Base-by-base conservation (phyloP, 441 rosid genomes). In the Breynia disticha region DNA sequence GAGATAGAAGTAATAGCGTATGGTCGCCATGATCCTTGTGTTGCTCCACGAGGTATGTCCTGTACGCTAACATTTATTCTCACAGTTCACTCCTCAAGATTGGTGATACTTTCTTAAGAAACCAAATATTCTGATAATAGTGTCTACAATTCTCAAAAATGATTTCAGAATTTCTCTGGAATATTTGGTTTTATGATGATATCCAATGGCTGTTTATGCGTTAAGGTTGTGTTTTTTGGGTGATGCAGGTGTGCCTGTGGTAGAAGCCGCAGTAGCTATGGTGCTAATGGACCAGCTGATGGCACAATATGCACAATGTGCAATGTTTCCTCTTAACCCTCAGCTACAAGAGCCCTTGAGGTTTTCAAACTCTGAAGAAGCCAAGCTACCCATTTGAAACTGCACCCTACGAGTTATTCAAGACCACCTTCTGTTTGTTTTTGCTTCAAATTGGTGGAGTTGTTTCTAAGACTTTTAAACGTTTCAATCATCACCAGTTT, bases 11-110 rank as follows among this genome's bases (percentile, higher is more conserved):
- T 93, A 41, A 72, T 82, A 37, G 95, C 95, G 0, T 93, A 95
- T 7, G 97, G 97, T 48, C 91, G 95, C 43, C 95, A 86, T 66
- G 97, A 88, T 76, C 97, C 97, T 16, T 93, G 97, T 56, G 97
- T 93, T 56, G 97, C 82, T 60, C 97, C 97, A 16, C 74, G 97
- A 79, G 98, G 98, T 86, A 74, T 46, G 55, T 64, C 39, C 11
- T 21, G 17, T 15, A 28, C 9, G 37, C 10, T 28, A 8, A 9
- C n/a, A 11, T 41, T 15, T 41, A 1, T 11, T 15, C 44, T 15
- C 44, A 41, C 44, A 4, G 3, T 41, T 15, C 9, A 9, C 44
- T 15, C 9, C 44, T 15, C 44, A 28, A 28, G 35, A 28, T 28
- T 28, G 35, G 35, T 28, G 35, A 28, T 28, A 4, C 7, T 28